A percentile compares a stretch with the other conserved stretches of the same genome.
phyloP scores from a whole-genome alignment of 164 flowering plant species.

The Saururus chinensis region DNA sequence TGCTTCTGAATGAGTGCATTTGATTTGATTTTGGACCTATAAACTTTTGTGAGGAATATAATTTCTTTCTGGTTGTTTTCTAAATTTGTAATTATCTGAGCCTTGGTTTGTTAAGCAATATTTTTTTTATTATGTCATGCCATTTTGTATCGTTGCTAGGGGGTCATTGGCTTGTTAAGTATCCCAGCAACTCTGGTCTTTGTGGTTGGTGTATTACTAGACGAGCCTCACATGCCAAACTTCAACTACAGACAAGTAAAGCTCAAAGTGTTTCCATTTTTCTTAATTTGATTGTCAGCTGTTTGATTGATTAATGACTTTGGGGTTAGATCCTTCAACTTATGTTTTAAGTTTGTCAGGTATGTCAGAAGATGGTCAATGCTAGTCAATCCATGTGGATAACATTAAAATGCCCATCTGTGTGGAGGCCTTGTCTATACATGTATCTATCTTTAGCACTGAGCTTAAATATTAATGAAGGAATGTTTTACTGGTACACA shows the following conservation, averaged over 20 bases:
- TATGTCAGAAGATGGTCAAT: constrained; percentile 45
- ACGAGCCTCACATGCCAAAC: constrained; percentile 45
- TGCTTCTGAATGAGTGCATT: too few species aligned
- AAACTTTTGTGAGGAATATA: too few species aligned
- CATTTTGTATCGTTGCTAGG: constrained; percentile 30
- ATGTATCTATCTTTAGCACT: constrained; percentile 77
- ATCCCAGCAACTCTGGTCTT: constrained; percentile 62
- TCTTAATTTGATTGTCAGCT: background rate
- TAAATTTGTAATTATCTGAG: background rate
- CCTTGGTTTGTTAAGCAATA: too few species aligned
- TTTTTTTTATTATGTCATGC: background rate
- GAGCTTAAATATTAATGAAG: constrained; percentile 67
- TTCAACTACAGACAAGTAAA: constrained; percentile 60
- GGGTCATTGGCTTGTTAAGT: constrained; percentile 66
- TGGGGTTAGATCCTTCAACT: background rate
- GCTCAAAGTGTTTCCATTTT: background rate
- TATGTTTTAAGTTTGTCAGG: constrained; percentile 24
- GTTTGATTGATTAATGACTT: background rate
- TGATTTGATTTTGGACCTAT: too few species aligned
- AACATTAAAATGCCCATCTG: constrained; percentile 58
- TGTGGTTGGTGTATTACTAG: constrained; percentile 50
- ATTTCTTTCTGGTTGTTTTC: background rate
- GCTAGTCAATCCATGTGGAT: constrained; percentile 77
- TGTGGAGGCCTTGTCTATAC: constrained; percentile 90
- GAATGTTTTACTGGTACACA: constrained; percentile 92